Conservation (phyloP, 495 filamentous ascomycete genomes). For the Glarea lozoyensis region DNA sequence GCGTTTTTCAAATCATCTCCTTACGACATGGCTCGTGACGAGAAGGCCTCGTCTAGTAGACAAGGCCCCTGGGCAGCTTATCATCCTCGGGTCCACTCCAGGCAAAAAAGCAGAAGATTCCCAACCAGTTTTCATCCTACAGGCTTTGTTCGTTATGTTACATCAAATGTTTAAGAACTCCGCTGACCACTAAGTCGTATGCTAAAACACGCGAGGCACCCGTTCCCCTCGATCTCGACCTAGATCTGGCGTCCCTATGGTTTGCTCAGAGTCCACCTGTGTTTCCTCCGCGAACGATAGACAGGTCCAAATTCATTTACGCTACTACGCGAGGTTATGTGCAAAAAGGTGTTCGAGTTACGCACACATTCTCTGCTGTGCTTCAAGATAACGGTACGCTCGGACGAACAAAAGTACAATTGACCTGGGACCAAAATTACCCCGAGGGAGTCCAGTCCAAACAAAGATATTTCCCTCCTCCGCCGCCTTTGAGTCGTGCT, state of each 20-base stretch:
- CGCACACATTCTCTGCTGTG: constrained; percentile 23
- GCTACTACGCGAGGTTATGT: constrained; percentile 20
- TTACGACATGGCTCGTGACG: background rate
- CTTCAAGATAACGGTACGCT: constrained; percentile 27
- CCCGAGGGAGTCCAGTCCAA: constrained; percentile 24
- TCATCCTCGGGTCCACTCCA: no score
- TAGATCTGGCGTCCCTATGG: constrained; percentile 28
- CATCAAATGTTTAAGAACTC: no score
- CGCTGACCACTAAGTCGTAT: no score
- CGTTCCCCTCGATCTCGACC: constrained; percentile 24
- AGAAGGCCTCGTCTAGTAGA: background rate
- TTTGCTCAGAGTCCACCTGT: constrained; percentile 24
- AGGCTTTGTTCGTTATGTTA: no score
- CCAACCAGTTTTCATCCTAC: no score
- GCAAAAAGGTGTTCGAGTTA: constrained; percentile 23
- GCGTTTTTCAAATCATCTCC: background rate
- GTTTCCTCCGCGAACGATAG: constrained; percentile 24
- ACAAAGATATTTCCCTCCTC: constrained; percentile 31
- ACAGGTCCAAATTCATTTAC: constrained; percentile 10
- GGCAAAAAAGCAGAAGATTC: no score
- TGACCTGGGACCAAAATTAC: constrained; percentile 31
- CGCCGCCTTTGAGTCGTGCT: constrained; percentile 15
- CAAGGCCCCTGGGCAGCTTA: no score
- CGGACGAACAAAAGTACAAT: constrained; percentile 26
- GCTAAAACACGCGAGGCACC: background rate